Evolutionary conservation across 1,284 basidiomycete species (phyloP), one percentile per base, ranked within the genome.

Genomic region (Wolfiporia cocos): DNA sequence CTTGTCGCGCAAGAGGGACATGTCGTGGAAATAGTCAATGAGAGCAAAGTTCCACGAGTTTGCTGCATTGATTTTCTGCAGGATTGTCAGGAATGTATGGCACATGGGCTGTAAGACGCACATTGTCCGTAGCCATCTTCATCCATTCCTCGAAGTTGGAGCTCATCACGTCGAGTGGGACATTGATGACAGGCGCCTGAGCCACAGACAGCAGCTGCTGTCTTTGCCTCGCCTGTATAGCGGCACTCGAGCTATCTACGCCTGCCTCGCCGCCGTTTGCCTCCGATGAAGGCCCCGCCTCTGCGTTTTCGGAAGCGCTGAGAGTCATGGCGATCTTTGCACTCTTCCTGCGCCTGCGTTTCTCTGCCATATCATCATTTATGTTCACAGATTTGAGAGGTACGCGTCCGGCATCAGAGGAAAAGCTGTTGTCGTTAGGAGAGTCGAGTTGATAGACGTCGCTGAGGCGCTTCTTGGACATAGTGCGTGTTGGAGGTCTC

Each of bases 71-170:
- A 99, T 98, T 95, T 99, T 99, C 94, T 97, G 58, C 19, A 28
- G 29, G 46, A 48, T 39, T 26, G 22, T 34, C 29, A 24, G 3
- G 20, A 36, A 44, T n/a, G 15, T 12, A 2, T 9, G 19, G 12
- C n/a, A n/a, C n/a, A n/a, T 21, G 42, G 29, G 23, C 18, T 5
- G 19, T 20, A 37, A 24, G 3, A 71, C 85, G 54, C 58, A 96
- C 94, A 65, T 98, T 98, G 62, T 98, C 96, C 5, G 95, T 98
- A 1, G 94, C 94, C 81, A 99, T 87, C 72, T 98, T 99, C 95
- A 99, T 99, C 95, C 96, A 99, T 62, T 99, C 93, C 62, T 99
- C 95, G 59, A 86, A 94, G 55, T 93, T 94, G 29, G 81, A 86
- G 64, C 73, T 88, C 79, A 90, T 88, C 23, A 91, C 78, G 54